These are phyloP conservation scores for Ascoidea asiatica DNA, from an alignment of 805 yeast genomes.

Conservation along the genomic window DNA sequence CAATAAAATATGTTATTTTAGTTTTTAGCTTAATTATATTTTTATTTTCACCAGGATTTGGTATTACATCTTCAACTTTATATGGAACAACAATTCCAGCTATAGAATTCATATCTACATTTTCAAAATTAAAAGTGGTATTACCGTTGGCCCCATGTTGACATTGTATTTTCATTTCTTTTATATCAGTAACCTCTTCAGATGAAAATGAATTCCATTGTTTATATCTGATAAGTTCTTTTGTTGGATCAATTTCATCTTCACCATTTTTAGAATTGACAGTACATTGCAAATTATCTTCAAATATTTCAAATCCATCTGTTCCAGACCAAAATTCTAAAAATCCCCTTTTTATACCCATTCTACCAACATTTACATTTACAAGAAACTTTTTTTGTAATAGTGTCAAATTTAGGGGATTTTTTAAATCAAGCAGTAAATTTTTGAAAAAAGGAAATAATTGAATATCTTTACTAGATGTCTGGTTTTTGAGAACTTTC, in stretches of 20 bases:
- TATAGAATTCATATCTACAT: constrained; percentile 2
- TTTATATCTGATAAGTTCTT: constrained; percentile 4
- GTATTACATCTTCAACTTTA: constrained; percentile 11
- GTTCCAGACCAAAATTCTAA: constrained; percentile 8
- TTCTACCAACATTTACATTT: constrained; percentile 18
- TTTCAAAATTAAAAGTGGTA: constrained; percentile 2
- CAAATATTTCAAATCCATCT: constrained; percentile 2
- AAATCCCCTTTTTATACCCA: constrained; percentile 19
- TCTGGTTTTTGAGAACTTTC: too few relatives aligned
- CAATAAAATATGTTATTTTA: constrained; percentile 3
- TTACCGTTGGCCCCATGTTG: neutral
- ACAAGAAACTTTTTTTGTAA: constrained; percentile 18
- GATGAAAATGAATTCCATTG: constrained; percentile 8
- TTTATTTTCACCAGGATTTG: constrained; percentile 1
- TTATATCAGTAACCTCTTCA: constrained; percentile 1
- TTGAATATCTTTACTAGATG: neutral
- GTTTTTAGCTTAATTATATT: constrained; percentile 8
- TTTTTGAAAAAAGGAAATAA: constrained; percentile 6
- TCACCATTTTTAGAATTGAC: constrained; percentile 3
- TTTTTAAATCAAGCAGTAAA: constrained; percentile 14
- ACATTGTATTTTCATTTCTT: neutral
- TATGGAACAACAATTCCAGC: constrained; percentile 21
- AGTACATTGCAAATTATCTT: constrained; percentile 5
- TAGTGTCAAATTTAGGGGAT: constrained; percentile 17
- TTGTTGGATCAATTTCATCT: neutral